Base-by-base conservation (phyloP, 495 filamentous ascomycete species). In the Penicillium tannophilum region DNA sequence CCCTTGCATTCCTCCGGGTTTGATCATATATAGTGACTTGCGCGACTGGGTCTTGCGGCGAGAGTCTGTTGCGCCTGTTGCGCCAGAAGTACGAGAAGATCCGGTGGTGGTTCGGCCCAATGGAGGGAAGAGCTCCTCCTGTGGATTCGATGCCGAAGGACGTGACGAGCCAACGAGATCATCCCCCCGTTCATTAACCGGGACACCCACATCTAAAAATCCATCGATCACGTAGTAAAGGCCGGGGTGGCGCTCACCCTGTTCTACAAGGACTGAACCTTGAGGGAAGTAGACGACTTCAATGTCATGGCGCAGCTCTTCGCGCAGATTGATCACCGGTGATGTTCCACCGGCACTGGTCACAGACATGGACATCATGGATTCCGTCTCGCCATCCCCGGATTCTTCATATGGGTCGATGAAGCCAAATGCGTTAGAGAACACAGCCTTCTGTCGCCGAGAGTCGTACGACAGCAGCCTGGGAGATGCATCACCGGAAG, bases 191-290 rank as follows among this genome's bases (percentile, higher is more conserved):
- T 85, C 84, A 48, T 84, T 82, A 0, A 78, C 69, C 1, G 90
- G 86, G 39, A 92, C 84, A 54, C 91, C 91, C 19, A 97, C 92
- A 70, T 98, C 95, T 24, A 98, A 76, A 60, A 98, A 98, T 4
- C 94, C 94, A 71, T 98, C 94, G 52, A 98, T 90, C 11, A 98
- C 94, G 71, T 98, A 98, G 75, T 98, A 98, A 10, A 98, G 78
- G 1, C 94, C 94, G 0, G 95, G 95, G 63, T 95, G 95, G 17
- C 95, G 83, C 75, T 98, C 94, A 0, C 94, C 93, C 70, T 98
- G 92, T 63, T 98, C 94, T 0, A 98, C 93, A n/a, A 98, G 80
- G 6, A 98, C 90, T 8, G 94, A 92, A 4, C 90, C 92, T 67
- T 98, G 89, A 0, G 91, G 92, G 63, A 98, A 98, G 76, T 89